Evolutionary conservation across 805 yeast species (phyloP).

Genomic region (Torulaspora quercuum): DNA sequence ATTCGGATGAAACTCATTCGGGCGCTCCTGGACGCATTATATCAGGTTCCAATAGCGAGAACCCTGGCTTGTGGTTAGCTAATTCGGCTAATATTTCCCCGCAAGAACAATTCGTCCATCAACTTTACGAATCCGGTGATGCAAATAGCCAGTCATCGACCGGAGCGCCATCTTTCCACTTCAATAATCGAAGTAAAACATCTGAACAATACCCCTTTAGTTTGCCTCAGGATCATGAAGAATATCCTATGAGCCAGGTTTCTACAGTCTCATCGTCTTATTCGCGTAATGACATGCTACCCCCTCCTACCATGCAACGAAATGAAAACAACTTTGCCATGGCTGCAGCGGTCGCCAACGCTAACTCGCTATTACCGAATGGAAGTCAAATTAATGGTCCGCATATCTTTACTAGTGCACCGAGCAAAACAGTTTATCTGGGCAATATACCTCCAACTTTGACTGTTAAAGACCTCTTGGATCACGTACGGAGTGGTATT

Average conservation of each 20-base stretch:
- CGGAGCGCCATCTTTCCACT: constrained; percentile 1
- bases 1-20: constrained; percentile 4
- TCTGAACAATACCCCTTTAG: constrained; percentile 13
- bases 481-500: constrained; percentile 88
- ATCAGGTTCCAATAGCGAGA: background rate
- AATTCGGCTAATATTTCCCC: background rate
- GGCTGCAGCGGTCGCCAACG: constrained; percentile 30
- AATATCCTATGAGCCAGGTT: constrained; percentile 16
- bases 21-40: constrained; percentile 7
- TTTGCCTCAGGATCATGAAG: constrained; percentile 8
- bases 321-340: constrained; percentile 13
- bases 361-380: constrained; percentile 20
- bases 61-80: background rate
- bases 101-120: too few relatives aligned
- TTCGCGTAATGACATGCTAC: constrained; percentile 8
- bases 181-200: constrained; percentile 1
- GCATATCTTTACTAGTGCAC: constrained; percentile 44
- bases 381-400: constrained; percentile 25
- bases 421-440: constrained; percentile 82
- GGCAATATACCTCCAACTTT: constrained; percentile 85
- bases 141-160: background rate
- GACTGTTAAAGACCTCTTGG: constrained; percentile 75
- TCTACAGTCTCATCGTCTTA: constrained; percentile 19
- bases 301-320: constrained; percentile 1
- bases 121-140: constrained; percentile 1